Percentiles rank a stretch among this genome's conserved stretches.
phyloP scores from a whole-genome alignment of 306 rosid species.

The Pyrus pyrifolia region DNA sequence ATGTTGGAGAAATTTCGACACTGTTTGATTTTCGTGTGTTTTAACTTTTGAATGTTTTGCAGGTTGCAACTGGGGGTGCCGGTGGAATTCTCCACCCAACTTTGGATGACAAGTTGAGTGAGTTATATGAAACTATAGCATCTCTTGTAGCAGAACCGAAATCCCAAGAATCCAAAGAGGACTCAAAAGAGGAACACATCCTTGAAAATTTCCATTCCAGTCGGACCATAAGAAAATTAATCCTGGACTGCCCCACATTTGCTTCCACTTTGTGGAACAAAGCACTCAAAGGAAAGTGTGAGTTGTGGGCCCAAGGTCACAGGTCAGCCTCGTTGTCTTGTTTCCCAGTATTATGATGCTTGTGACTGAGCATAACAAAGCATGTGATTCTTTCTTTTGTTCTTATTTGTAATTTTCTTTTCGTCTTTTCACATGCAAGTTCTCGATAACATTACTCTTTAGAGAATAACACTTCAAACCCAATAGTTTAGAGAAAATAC shows the following conservation, averaged over 20 bases:
- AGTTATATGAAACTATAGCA: constrained; percentile 61
- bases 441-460: not conserved
- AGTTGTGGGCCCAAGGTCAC: constrained; percentile 75
- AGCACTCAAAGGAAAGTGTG: constrained; percentile 71
- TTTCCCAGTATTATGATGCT: constrained; percentile 5
- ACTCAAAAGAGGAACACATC: constrained; percentile 59
- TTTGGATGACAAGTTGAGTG: constrained; percentile 56
- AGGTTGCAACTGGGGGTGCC: constrained; percentile 77
- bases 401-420: not conserved
- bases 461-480: not conserved
- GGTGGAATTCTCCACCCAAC: constrained; percentile 68
- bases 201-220: constrained; percentile 84
- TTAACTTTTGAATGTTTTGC: constrained; percentile 1
- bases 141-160: constrained; percentile 60
- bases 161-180: constrained; percentile 44
- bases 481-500: not conserved
- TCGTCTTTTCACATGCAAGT: not conserved
- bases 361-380: not conserved
- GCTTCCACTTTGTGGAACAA: constrained; percentile 73
- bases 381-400: constrained; percentile 8
- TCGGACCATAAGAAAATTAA: constrained; percentile 74
- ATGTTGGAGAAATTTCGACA: not conserved
- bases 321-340: constrained; percentile 36
- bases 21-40: not conserved
- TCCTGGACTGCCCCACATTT: constrained; percentile 73